phyloP scores from a whole-genome alignment of 225 moss, liverwort and hornwort species.

The Sphagnum tenellum region DNA sequence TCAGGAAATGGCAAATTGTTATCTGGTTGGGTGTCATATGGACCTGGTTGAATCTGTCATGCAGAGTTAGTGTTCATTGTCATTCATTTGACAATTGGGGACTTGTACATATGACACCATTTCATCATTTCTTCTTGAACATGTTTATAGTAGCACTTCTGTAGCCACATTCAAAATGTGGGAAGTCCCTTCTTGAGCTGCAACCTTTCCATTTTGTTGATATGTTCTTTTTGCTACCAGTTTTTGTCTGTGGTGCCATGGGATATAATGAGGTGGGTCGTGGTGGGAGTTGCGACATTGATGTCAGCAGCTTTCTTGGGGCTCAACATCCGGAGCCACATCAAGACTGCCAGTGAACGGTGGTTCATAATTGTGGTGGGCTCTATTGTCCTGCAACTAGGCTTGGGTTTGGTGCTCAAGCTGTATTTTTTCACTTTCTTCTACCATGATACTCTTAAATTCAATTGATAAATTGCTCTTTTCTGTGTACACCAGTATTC shows the following conservation, averaged over 20 bases:
- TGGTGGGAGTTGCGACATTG: conserved; percentile 77
- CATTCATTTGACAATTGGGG: no score
- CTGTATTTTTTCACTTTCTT: conserved; percentile 97
- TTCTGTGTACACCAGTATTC: no score
- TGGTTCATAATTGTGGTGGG: conserved; percentile 87
- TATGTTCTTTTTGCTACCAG: conserved; percentile 17
- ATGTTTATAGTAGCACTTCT: no score
- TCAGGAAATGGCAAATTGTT: no score
- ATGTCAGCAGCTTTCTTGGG: conserved; percentile 85
- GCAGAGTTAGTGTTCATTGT: no score
- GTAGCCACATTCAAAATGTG: no score
- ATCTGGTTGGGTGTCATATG: no score
- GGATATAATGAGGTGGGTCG: conserved; percentile 89
- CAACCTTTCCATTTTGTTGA: not conserved
- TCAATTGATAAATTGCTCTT: no score
- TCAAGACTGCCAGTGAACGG: conserved; percentile 96
- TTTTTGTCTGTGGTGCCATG: conserved; percentile 92
- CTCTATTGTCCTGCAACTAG: conserved; percentile 76
- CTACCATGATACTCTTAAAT: conserved; percentile 48
- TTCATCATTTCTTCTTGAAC: no score
- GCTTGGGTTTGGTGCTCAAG: conserved; percentile 84
- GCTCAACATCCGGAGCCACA: conserved; percentile 85
- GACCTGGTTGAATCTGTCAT: no score
- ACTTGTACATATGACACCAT: no score
- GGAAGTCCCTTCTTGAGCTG: not conserved